phyloP scores from a whole-genome alignment of 1,139 yeast species.

The Meyerozyma athensensis region DNA sequence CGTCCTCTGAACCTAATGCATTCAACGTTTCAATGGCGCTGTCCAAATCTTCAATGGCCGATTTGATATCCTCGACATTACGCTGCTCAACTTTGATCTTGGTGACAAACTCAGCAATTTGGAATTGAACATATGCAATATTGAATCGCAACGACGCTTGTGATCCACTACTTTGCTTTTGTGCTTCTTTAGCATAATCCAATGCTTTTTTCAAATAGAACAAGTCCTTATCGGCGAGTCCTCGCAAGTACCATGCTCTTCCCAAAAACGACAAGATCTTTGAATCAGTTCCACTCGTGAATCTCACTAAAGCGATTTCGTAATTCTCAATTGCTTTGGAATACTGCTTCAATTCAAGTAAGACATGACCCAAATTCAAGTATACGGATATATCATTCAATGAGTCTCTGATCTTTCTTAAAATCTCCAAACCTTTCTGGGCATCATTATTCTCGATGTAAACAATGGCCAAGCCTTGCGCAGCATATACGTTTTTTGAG shows the following conservation, averaged over 20 bases:
- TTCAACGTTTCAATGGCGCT: constrained; percentile 60
- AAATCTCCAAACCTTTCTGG: constrained; percentile 75
- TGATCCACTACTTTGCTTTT: constrained; percentile 29
- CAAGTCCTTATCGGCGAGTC: constrained; percentile 60
- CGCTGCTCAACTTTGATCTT: constrained; percentile 60
- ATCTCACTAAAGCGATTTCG: constrained; percentile 70
- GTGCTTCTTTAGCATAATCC: constrained; percentile 58
- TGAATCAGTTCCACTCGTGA: constrained; percentile 59
- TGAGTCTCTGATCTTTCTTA: constrained; percentile 87
- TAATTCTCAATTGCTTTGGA: constrained; percentile 86
- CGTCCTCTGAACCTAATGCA: constrained; percentile 51
- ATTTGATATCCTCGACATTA: constrained; percentile 55
- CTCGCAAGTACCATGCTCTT: constrained; percentile 87
- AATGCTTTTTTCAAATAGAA: constrained; percentile 58
- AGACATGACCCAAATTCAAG: constrained; percentile 84
- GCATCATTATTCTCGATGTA: constrained; percentile 83
- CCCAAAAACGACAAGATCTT: constrained; percentile 72
- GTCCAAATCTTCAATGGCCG: constrained; percentile 53
- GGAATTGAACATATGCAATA: constrained; percentile 79
- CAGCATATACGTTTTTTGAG: constrained; percentile 87
- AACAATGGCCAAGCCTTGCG: constrained; percentile 93
- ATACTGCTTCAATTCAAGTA: constrained; percentile 75
- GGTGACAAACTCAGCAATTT: constrained; percentile 77
- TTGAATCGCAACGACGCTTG: constrained; percentile 62
- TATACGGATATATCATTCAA: constrained; percentile 78